Base-by-base conservation (phyloP, 345 rosid genomes). In the Linum lewisii region DNA sequence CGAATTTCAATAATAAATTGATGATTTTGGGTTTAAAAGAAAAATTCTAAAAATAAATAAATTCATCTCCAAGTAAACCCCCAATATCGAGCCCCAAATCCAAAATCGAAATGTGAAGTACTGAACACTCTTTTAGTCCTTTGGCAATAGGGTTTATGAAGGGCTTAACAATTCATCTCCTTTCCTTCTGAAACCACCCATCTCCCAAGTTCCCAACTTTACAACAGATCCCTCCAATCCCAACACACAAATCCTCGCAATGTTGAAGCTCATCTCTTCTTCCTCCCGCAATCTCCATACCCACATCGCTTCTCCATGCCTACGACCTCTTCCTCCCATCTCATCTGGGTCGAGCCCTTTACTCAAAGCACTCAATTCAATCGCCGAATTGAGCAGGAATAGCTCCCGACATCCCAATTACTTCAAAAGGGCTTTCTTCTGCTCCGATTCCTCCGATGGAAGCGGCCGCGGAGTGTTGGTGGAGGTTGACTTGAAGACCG, bases 371-470 rank as follows among this genome's bases (percentile, higher is more conserved):
- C 69, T 72, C 22, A 24, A 29, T 55, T 72, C 72, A 7, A 21
- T 72, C 45, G 26, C 69, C 1, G 65, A 55, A 0, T 64, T 72
- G 59, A 3, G 45, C 45, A 58, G 62, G 26, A 26, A 62, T 37
- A 51, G 22, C 7, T 24, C 45, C 13, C 61, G 82, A 47, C 60
- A 67, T 51, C 50, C 60, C 5, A 24, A 60, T 45, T 73, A 65
- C 22, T 71, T 66, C 32, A 82, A 66, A 44, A 76, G 88, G 58
- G 88, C 73, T 53, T 82, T 75, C 75, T 89, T 89, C 77, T 90
- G 90, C 81, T 85, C 96, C 7, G 84, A 73, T 63, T 87, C 94
- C 57, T 11, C 47, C 24, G 82, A 67, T 6, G 70, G 69, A 6
- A 53, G 34, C 9, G 24, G 58, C n/a, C 63, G 24, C 21, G 76